Percentiles rank a stretch among this genome's conserved stretches.
Evolutionary conservation across 2,329 filamentous ascomycete species (phyloP).

Genomic region (Aureobasidium sp.): DNA sequence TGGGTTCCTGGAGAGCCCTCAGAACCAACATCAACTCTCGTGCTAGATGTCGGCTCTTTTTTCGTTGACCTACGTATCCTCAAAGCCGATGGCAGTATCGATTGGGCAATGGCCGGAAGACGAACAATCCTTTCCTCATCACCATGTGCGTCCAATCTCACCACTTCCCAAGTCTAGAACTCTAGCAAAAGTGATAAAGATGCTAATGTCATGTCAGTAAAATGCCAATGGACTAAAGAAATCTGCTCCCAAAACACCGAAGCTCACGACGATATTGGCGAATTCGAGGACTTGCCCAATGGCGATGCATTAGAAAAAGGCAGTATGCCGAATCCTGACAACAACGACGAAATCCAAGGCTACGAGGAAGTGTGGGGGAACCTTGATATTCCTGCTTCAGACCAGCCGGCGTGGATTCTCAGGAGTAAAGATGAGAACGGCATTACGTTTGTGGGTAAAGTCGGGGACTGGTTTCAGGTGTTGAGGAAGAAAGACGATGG

Average conservation of each 20-base stretch:
- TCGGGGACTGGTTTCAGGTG: background rate
- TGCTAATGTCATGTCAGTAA: background rate
- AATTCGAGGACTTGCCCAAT: slow-evolving; percentile 3
- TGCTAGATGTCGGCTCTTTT: slow-evolving; percentile 5
- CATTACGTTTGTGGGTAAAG: background rate
- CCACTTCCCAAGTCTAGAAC: no score
- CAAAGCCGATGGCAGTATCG: background rate
- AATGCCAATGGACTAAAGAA: slow-evolving; percentile 7
- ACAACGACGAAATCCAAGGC: background rate
- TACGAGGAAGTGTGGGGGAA: slow-evolving; percentile 9
- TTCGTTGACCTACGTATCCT: slow-evolving; percentile 9
- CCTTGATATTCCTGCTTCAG: background rate
- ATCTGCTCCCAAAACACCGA: slow-evolving; percentile 9
- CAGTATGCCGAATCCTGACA: background rate
- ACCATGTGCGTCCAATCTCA: background rate
- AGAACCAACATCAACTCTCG: slow-evolving; percentile 5
- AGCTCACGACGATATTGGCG: background rate
- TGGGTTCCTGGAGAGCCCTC: background rate
- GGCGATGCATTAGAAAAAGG: slow-evolving; percentile 8
- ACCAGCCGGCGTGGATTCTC: background rate
- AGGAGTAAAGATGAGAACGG: background rate
- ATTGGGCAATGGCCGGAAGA: slow-evolving; percentile 10
- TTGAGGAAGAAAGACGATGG: slow-evolving; percentile 1
- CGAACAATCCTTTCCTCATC: background rate
- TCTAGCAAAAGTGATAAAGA: no score